Percentiles rank a stretch among this genome's conserved stretches.
Conservation (phyloP, 1,139 yeast species). For the Eremothecium gossypii region DNA sequence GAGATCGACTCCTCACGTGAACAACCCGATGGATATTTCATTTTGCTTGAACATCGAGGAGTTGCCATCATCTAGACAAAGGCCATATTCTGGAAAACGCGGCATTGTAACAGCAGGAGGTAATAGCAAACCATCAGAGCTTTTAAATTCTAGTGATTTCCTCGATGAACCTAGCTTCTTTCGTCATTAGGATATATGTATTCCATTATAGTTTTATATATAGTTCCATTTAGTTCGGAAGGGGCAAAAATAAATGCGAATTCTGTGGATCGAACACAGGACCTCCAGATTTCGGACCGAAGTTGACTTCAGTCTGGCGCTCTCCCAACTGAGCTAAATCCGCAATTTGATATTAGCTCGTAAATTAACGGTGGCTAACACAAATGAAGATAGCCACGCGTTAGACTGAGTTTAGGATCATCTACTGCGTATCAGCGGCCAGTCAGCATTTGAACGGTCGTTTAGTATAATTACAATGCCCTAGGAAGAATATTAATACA, state of each 20-base stretch:
- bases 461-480: too few species aligned
- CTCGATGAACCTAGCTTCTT: constrained; percentile 24
- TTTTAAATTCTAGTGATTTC: constrained; percentile 16
- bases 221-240: too few species aligned
- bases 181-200: constrained; percentile 10
- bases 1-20: constrained; percentile 6
- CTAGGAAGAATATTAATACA: too few species aligned
- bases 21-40: constrained; percentile 13
- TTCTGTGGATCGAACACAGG: constrained; percentile 90
- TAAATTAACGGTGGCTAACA: too few species aligned
- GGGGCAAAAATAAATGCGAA: constrained; percentile 40
- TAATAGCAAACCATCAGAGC: constrained; percentile 17
- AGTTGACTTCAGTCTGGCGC: constrained; percentile 40
- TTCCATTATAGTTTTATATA: too few species aligned
- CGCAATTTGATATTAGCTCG: constrained; percentile 7
- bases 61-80: constrained; percentile 6
- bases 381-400: too few species aligned
- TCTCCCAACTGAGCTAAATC: constrained; percentile 23
- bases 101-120: constrained; percentile 9
- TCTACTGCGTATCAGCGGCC: too few species aligned
- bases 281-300: constrained; percentile 35
- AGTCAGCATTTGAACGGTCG: too few species aligned
- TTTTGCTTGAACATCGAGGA: constrained; percentile 9
- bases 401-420: too few species aligned
- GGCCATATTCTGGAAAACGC: constrained; percentile 5